Percentiles rank a stretch among this genome's conserved stretches.
Conservation (phyloP, 139 green algal species). For the Medakamo hakoo region DNA sequence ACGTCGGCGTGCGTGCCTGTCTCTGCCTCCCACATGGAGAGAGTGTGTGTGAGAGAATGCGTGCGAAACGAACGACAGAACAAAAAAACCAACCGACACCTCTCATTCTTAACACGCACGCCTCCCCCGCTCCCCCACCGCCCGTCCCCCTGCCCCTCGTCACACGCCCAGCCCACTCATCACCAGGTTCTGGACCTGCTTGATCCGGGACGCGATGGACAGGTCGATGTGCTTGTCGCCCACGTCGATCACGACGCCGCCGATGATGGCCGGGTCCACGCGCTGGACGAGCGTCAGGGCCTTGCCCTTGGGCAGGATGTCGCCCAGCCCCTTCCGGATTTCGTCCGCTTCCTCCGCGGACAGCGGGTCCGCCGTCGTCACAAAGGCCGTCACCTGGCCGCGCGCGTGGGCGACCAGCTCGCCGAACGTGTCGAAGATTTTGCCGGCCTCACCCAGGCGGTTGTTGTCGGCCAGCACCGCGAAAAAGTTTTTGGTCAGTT, state of each 20-base stretch:
- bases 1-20: too few relatives aligned
- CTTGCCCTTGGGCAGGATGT: constrained; percentile 37
- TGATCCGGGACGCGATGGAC: constrained; percentile 34
- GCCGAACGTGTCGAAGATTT: constrained; percentile 32
- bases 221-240: constrained; percentile 69
- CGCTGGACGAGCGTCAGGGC: constrained; percentile 31
- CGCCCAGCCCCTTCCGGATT: constrained; percentile 31
- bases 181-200: constrained; percentile 34
- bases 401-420: constrained; percentile 37
- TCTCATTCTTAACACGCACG: neutral
- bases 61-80: neutral
- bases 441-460: constrained; percentile 27
- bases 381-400: constrained; percentile 40
- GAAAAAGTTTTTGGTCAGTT: constrained; percentile 41
- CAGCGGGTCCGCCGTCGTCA: constrained; percentile 46
- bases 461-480: constrained; percentile 47
- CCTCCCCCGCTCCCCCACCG: too few relatives aligned
- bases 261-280: constrained; percentile 56
- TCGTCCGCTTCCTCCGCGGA: constrained; percentile 27
- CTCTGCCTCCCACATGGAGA: too few relatives aligned
- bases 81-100: neutral
- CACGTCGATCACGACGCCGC: constrained; percentile 54
- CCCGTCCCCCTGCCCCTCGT: too few relatives aligned
- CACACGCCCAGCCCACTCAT: neutral
- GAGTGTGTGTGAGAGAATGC: too few relatives aligned